Conservation (phyloP, 2,329 filamentous ascomycete species). For the Basipetospora chlamydospora region DNA sequence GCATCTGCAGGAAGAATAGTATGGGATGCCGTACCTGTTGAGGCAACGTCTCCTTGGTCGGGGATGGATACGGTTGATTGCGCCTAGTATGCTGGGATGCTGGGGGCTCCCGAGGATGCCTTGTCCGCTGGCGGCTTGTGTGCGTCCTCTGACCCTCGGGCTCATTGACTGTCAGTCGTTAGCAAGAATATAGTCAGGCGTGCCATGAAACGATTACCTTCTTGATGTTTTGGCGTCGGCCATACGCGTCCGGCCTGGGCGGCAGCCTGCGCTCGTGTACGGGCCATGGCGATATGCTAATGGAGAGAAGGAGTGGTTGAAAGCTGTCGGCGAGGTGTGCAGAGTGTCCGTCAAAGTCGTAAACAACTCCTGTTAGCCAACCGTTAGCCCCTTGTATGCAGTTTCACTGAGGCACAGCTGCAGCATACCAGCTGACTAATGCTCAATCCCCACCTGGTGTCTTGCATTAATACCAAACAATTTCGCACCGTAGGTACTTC, state of each 20-base stretch:
- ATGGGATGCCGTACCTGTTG: slow-evolving; percentile 4
- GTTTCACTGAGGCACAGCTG: too few relatives aligned
- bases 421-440: too few relatives aligned
- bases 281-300: slow-evolving; percentile 5
- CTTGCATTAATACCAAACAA: too few relatives aligned
- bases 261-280: slow-evolving; percentile 6
- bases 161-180: slow-evolving; percentile 4
- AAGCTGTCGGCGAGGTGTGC: too few relatives aligned
- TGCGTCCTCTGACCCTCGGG: slow-evolving; percentile 3
- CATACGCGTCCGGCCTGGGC: not conserved
- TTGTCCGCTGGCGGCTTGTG: not conserved
- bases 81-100: too few relatives aligned
- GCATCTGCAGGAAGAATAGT: slow-evolving; percentile 1
- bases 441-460: too few relatives aligned
- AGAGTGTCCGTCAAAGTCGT: too few relatives aligned
- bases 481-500: too few relatives aligned
- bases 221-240: slow-evolving; percentile 4
- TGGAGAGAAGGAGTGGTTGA: not conserved
- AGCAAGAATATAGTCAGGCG: slow-evolving; percentile 5
- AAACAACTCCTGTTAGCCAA: too few relatives aligned
- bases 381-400: too few relatives aligned
- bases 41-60: slow-evolving; percentile 4
- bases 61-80: slow-evolving; percentile 4
- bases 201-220: slow-evolving; percentile 5
- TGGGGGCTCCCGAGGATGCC: not conserved